Evolutionary conservation across 2,329 filamentous ascomycete genomes (phyloP).

Genomic region (Pseudomassariella vexata): DNA sequence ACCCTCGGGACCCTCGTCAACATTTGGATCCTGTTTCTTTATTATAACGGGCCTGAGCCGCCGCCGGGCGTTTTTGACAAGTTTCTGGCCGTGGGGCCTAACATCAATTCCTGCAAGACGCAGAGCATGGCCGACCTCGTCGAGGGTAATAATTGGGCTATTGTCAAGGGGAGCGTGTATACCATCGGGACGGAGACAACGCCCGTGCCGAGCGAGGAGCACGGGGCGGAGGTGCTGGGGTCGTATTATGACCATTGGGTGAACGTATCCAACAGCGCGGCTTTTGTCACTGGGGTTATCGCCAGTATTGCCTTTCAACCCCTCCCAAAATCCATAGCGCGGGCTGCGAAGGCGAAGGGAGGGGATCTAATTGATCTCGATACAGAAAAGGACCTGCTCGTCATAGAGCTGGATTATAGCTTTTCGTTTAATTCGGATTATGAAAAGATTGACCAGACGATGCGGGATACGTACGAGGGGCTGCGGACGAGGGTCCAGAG

Average conservation of each 20-base stretch:
- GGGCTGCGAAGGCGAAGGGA: slow-evolving; percentile 23
- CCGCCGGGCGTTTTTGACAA: slow-evolving; percentile 49
- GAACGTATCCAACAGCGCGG: slow-evolving; percentile 18
- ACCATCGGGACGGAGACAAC: slow-evolving; percentile 33
- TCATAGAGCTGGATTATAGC: slow-evolving; percentile 38
- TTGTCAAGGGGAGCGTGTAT: slow-evolving; percentile 27
- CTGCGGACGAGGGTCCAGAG: slow-evolving; percentile 21
- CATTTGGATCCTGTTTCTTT: slow-evolving; percentile 55
- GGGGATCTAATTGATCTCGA: slow-evolving; percentile 34
- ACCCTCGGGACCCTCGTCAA: slow-evolving; percentile 37
- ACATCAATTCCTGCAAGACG: slow-evolving; percentile 38
- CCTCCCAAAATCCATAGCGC: slow-evolving; percentile 28
- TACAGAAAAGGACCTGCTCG: slow-evolving; percentile 30
- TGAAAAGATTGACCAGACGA: slow-evolving; percentile 24
- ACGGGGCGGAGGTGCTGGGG: slow-evolving; percentile 22
- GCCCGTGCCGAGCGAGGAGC: slow-evolving; percentile 21
- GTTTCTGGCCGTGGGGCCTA: slow-evolving; percentile 42
- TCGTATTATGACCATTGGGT: slow-evolving; percentile 27
- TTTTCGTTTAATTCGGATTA: slow-evolving; percentile 24
- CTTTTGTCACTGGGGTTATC: slow-evolving; percentile 19
- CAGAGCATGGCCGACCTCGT: slow-evolving; percentile 42
- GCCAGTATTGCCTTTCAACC: slow-evolving; percentile 32
- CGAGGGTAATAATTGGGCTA: slow-evolving; percentile 34
- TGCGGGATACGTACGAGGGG: slow-evolving; percentile 29
- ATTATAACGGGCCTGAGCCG: slow-evolving; percentile 52